phyloP scores from a whole-genome alignment of 2,329 filamentous ascomycete species.

The Fusarium xyrophilum region DNA sequence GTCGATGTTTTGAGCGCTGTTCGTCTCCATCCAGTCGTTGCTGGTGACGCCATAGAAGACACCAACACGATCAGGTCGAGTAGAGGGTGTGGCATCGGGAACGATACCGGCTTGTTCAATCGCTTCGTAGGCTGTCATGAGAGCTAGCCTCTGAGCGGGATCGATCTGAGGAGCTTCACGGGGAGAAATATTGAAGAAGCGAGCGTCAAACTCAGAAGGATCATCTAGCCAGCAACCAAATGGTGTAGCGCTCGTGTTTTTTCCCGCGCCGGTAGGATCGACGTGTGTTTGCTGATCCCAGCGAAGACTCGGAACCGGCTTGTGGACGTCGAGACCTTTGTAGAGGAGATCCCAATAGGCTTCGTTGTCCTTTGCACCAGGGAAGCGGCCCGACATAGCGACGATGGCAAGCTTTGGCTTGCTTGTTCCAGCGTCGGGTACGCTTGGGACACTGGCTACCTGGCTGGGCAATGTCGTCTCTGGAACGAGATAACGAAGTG shows the following conservation, averaged over 20 bases:
- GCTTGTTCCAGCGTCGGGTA: not conserved
- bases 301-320: constrained; percentile 52
- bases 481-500: constrained; percentile 18
- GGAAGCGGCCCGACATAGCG: constrained; percentile 70
- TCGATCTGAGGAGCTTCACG: constrained; percentile 55
- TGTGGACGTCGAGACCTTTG: constrained; percentile 69
- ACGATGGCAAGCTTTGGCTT: constrained; percentile 59
- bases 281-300: constrained; percentile 35
- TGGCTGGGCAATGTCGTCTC: accelerated
- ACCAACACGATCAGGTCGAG: constrained; percentile 64
- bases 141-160: constrained; percentile 69
- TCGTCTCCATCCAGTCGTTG: constrained; percentile 81
- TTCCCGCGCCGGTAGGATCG: constrained; percentile 66
- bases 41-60: constrained; percentile 80
- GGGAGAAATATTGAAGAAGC: constrained; percentile 76
- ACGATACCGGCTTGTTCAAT: constrained; percentile 72
- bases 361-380: constrained; percentile 64
- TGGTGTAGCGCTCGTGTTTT: constrained; percentile 61
- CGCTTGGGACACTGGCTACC: accelerated
- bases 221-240: constrained; percentile 63
- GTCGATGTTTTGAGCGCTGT: constrained; percentile 70
- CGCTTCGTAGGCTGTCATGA: constrained; percentile 72
- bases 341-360: constrained; percentile 70
- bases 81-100: constrained; percentile 68
- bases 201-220: constrained; percentile 70